Percentiles rank a stretch among this genome's conserved stretches.
Evolutionary conservation across 1,139 yeast species (phyloP).

Genomic region (Saccharomyces hybrid): DNA sequence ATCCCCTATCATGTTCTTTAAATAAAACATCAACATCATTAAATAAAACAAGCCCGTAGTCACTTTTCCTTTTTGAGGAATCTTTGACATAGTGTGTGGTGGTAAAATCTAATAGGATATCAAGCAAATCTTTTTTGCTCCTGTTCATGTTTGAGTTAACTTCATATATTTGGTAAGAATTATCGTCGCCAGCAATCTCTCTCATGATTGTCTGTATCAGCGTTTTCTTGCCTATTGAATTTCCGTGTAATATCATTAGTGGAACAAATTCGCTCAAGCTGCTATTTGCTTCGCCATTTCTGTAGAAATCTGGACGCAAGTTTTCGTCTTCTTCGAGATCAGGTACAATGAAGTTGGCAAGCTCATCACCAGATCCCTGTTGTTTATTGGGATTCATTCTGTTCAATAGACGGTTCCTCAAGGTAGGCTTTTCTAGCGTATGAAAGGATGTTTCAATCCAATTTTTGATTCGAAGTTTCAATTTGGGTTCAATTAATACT

Average conservation of each 20-base stretch:
- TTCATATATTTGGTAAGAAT: constrained; percentile 56
- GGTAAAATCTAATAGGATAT: constrained; percentile 66
- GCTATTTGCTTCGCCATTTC: constrained; percentile 20
- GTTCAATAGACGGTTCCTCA: constrained; percentile 33
- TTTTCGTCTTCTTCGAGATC: constrained; percentile 24
- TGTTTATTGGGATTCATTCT: constrained; percentile 14
- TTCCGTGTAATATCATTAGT: constrained; percentile 59
- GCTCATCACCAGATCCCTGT: constrained; percentile 21
- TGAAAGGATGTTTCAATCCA: constrained; percentile 49
- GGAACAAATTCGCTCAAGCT: constrained; percentile 44
- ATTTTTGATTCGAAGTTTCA: constrained; percentile 29
- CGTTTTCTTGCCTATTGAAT: constrained; percentile 76
- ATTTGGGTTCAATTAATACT: constrained; percentile 32
- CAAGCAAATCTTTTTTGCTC: constrained; percentile 61
- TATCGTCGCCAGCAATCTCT: constrained; percentile 44
- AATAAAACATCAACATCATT: constrained; percentile 84
- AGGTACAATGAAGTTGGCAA: constrained; percentile 42
- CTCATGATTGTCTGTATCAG: constrained; percentile 62
- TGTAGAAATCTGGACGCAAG: constrained; percentile 22
- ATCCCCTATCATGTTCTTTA: constrained; percentile 64
- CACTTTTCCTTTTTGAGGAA: constrained; percentile 26
- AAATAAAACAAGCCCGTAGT: constrained; percentile 62
- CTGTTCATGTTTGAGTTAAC: constrained; percentile 67
- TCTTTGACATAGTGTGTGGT: constrained; percentile 76
- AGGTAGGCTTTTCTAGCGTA: constrained; percentile 35